A percentile compares a stretch with the other conserved stretches of the same genome.
phyloP scores from a whole-genome alignment of 2,329 filamentous ascomycete genomes.

The Scleromitrula shiraiana region DNA sequence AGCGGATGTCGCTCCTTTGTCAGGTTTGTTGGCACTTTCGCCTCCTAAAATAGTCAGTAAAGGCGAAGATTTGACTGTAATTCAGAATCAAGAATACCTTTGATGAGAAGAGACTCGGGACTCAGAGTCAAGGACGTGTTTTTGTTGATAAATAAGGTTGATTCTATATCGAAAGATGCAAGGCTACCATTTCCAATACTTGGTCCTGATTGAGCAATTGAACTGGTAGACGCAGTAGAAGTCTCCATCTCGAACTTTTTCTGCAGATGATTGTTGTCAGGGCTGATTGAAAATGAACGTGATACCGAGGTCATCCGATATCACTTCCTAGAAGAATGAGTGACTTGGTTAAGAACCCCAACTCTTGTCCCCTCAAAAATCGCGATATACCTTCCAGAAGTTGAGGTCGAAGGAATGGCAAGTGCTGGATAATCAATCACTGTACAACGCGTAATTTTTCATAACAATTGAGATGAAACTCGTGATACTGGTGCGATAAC shows the following conservation, averaged over 20 bases:
- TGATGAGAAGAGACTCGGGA: slow-evolving; percentile 3
- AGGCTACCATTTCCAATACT: not conserved
- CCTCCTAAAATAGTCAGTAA: not conserved
- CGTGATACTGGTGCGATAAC: not conserved
- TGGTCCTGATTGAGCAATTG: not conserved
- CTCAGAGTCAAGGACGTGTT: not conserved
- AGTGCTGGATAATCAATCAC: not conserved
- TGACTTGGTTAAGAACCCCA: too few relatives aligned
- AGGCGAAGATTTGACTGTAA: not conserved
- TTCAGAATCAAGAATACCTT: not conserved
- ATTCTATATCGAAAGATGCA: not conserved
- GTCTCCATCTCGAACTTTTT: not conserved
- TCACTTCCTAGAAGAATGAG: not conserved
- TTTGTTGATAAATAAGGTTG: slow-evolving; percentile 4
- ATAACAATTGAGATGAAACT: not conserved
- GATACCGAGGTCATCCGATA: slow-evolving; percentile 5
- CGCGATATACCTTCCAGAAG: too few relatives aligned
- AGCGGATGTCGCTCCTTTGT: not conserved
- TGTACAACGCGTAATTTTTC: too few relatives aligned
- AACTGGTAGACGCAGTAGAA: not conserved
- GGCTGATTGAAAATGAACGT: not conserved
- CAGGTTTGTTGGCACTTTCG: not conserved
- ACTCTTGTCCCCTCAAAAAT: too few relatives aligned
- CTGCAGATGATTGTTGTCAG: not conserved
- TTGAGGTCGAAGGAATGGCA: not conserved